Base-by-base conservation (phyloP, 306 rosid species). In the Pterocarpus macrocarpus region DNA sequence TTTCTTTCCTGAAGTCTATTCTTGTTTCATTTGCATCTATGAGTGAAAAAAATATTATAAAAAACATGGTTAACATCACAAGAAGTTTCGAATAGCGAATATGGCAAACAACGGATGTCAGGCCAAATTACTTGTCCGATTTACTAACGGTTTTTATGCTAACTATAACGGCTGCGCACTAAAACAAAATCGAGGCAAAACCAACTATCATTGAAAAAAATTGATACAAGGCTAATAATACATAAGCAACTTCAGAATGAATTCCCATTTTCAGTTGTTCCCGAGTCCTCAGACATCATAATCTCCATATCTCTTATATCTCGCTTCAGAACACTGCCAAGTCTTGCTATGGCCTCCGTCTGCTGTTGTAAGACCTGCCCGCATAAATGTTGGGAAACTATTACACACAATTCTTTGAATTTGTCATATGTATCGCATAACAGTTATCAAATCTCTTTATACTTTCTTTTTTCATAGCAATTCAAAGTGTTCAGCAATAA, bases 351-450 rank as follows among this genome's bases (percentile, higher is more conserved):
- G 68, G 98, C 99, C 72, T 92, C 99, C 2, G 94, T 96, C 85
- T 96, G 99, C 86, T 96, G 94, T 69, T 93, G 98, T 65, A 96
- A 87, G 62, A 96, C 97, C 99, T 96, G 89, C 22, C 67, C 79
- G 7, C 82, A 86, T 69, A 64, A 64, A 79, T 68, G 61, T 4
- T 53, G 34, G 62, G 55, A 55, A 16, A 45, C 45, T 30, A 44
- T 49, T 66, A 50, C 68, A 45, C 3, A 5, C 8, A 52, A 49
- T 32, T 53, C 73, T 61, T 62, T 68, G 57, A n/a, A 61, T 53
- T 57, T 4, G 14, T 22, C 1, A 32, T 6, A 8, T 2, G 14
- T 5, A 70, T 38, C 7, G 4, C 16, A 7, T 11, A 32, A 30
- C 17, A 69, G 28, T 13, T 12, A 35, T 15, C 30, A 45, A 13